Evolutionary conservation across 2,329 filamentous ascomycete genomes (phyloP), one percentile per base, ranked within the genome.

Genomic region (Microsporum ferrugineum): DNA sequence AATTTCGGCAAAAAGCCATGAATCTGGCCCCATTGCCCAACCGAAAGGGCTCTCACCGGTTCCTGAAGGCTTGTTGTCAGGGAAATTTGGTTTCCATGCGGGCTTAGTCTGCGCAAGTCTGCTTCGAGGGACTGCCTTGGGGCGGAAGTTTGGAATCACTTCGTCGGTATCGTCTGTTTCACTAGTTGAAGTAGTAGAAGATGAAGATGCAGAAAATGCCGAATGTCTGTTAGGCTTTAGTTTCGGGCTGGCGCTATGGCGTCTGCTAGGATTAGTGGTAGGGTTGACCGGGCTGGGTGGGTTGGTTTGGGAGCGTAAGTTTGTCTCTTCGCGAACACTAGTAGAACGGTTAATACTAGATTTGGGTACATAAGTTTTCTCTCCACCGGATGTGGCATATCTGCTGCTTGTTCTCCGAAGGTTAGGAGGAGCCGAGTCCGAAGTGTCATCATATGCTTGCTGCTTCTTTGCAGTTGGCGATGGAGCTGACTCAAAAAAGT

Each of bases 291-390:
- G 70, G 63, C 73, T 74, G 23, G 72, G 67, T 23, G 71, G 70
- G 63, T 72, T 71, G n/a, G 72, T 72, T 36, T 70, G 69, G 39
- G 74, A 63, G 63, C 71, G 67, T 62, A 70, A 62, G 60, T 67
- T 68, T 23, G 70, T 67, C 17, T 62, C 60, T 7, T 70, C 71
- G 41, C 80, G 77, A 60, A 79, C 77, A 66, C 80, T 84, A 10
- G 78, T 72, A 59, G 82, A 82, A 51, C 81, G 77, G 51, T 76
- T 75, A 6, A 84, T 65, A 14, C 77, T 76, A 38, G 80, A 74
- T 62, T 75, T 78, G 43, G 77, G 78, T 66, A 84, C 77, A 60
- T 81, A 80, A 0, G 79, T 84, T 65, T 77, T 81, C 68, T 86
- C 83, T 36, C 83, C 82, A 60, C 78, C 76, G 34, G 75, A 70